Evolutionary conservation across 352 stramenopile genomes (phyloP), one percentile per base, ranked within the genome.

Genomic region (Phytophthora kernoviae): DNA sequence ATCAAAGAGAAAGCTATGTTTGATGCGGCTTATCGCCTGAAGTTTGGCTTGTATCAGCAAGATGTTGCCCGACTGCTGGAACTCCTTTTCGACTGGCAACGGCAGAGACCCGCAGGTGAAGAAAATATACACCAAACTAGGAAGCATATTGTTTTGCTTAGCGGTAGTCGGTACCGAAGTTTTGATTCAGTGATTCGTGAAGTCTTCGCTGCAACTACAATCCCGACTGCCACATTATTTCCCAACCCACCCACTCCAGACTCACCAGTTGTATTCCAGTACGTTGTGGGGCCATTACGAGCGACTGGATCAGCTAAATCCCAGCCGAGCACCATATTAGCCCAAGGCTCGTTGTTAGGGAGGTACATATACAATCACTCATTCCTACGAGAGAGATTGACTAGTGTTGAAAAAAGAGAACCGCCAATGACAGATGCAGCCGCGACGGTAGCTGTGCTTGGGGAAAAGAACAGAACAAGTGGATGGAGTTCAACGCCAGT

Each of bases 151-250:
- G 44, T 81, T 41, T 52, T 83, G 22, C 47, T 83, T n/a, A 79
- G 64, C 5, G 74, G 74, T 26, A 71, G 44, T 34, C 33, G 47
- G 24, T 60, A 32, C 6, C 54, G 54, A 46, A 83, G 70, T 45
- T 83, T 83, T 27, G 49, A 75, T n/a, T 70, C 74, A 1, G 56
- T 81, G 14, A 70, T 83, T 30, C 57, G 61, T n/a, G 64, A 83
- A 58, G 22, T 54, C 22, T 48, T 61, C 52, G n/a, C n/a, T 34
- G 37, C 17, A 14, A 49, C 47, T 4, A 32, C 11, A 9, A 15
- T 21, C 3, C 40, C 27, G 9, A 56, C n/a, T 12, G 40, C 6
- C 18, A 34, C 14, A 8, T 37, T 8, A 14, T 54, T 36, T 36
- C 27, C 37, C 4, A 55, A 44, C 14, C 20, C 44, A 1, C 36